Evolutionary conservation across 1,284 basidiomycete genomes (phyloP), one percentile per base, ranked within the genome.

Genomic region (Apiotrichum mycotoxinovorans): DNA sequence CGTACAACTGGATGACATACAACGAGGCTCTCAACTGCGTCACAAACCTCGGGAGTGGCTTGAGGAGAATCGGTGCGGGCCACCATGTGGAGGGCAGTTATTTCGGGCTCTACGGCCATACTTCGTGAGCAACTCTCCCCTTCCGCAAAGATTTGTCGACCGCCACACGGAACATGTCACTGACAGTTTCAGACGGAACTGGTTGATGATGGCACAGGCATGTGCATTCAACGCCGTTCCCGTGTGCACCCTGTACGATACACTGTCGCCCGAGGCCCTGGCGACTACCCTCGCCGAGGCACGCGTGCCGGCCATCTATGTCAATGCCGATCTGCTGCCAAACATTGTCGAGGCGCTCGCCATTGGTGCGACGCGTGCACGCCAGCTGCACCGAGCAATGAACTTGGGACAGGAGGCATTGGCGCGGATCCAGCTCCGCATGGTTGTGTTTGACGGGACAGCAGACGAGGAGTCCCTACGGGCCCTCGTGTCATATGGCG

Each of bases 201-300:
- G 94, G 95, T 93, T 97, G 76, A 79, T 94, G 58, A 83, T 95
- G 61, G 87, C 89, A 0, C 86, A 93, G 74, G 89, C 84, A 0
- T 94, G 89, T 70, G 82, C 84, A 2, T 82, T 83, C 52, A 85
- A 93, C 72, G 84, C 85, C 40, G 84, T 86, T 47, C 81, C 87
- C 52, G 91, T 97, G 68, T 94, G 92, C 12, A 98, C 95, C 1
- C 94, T 94, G 1, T 98, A 98, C 78, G 95, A 98, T 74, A 96
- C 93, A 2, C 87, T 98, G 38, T 95, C 95, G 50, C 89, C 91
- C 69, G 80, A 83, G 0, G 90, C 92, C 56, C 85, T 98, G 17
- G 80, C 87, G 8, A 93, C 98, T 75, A 95, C 95, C 4, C 84
- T 98, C 58, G 87, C 88, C 74, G 95, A 98, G 75, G 93, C 94